A percentile compares a stretch with the other conserved stretches of the same genome.
These are phyloP conservation scores for Collybia sp. DNA, from an alignment of 768 basidiomycete species.

Conservation along the genomic window DNA sequence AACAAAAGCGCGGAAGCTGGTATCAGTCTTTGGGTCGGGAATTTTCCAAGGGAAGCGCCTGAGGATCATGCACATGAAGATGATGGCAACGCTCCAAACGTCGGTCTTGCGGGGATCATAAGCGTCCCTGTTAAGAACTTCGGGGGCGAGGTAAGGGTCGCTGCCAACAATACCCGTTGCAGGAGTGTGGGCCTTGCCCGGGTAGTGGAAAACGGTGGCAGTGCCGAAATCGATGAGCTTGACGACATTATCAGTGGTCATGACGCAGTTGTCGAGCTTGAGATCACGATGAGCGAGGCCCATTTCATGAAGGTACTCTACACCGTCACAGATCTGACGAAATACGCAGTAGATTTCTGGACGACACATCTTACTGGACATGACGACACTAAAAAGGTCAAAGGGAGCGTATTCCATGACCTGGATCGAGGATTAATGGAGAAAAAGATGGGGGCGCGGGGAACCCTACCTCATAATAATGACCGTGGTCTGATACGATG, in stretches of 20 bases:
- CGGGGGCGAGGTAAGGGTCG: conserved; percentile 97
- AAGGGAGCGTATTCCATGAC: conserved; percentile 99
- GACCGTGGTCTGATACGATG: conserved; percentile 95
- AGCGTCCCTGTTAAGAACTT: conserved; percentile 73
- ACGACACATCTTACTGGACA: conserved; percentile 98
- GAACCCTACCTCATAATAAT: conserved; percentile 88
- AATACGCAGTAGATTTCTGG: conserved; percentile 99
- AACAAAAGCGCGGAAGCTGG: conserved; percentile 88
- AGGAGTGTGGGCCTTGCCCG: conserved; percentile 75
- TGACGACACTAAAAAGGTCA: conserved; percentile 98
- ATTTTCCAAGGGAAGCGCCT: conserved; percentile 99
- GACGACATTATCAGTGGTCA: conserved; percentile 92
- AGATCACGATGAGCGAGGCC: conserved; percentile 98
- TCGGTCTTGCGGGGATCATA: conserved; percentile 98
- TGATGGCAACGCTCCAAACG: conserved; percentile 97
- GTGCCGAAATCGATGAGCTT: conserved; percentile 99
- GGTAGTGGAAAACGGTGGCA: conserved; percentile 99
- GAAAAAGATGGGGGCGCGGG: conserved; percentile 5
- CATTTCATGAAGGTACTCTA: conserved; percentile 96
- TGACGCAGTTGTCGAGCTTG: conserved; percentile 99
- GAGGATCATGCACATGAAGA: conserved; percentile 98
- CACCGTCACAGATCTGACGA: conserved; percentile 96
- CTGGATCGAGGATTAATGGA: conserved; percentile 33
- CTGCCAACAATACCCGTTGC: conserved; percentile 94
- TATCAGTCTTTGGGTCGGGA: conserved; percentile 90